A percentile compares a stretch with the other conserved stretches of the same genome.
Conservation (phyloP, 2,329 filamentous ascomycete species). For the Alternaria incomplexa region DNA sequence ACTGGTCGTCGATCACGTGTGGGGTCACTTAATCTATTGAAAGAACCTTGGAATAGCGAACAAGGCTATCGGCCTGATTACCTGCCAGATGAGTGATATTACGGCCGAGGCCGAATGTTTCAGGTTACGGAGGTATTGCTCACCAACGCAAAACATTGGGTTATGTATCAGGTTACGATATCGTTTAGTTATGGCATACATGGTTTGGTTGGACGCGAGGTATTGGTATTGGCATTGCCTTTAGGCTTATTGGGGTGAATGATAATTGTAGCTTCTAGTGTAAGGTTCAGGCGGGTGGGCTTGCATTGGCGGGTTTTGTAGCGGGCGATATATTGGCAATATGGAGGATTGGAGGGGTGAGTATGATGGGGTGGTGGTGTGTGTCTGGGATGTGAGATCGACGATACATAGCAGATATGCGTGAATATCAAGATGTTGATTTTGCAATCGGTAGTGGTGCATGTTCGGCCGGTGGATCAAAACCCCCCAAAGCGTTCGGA, state of each 20-base stretch:
- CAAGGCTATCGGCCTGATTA: background rate
- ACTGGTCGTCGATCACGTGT: background rate
- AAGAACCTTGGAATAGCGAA: background rate
- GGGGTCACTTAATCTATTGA: background rate
- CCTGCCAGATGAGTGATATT: background rate
- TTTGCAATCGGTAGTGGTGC: background rate
- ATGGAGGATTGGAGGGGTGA: background rate
- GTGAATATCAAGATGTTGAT: background rate
- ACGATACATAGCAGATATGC: background rate
- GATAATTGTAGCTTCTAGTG: background rate
- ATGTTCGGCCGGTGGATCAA: background rate
- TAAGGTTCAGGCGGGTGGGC: background rate
- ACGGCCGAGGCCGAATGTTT: background rate
- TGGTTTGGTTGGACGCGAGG: background rate
- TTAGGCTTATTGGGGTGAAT: background rate
- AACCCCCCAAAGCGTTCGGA: conserved; percentile 1
- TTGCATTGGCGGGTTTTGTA: background rate
- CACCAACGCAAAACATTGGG: background rate
- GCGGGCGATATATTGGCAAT: conserved; percentile 9
- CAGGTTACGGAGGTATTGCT: background rate
- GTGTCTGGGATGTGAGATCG: background rate
- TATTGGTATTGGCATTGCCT: background rate
- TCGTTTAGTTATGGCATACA: too few relatives aligned
- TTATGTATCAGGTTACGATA: background rate
- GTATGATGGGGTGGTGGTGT: background rate